Evolutionary conservation across 1,284 basidiomycete species (phyloP).

Genomic region (Puccinia polysora): DNA sequence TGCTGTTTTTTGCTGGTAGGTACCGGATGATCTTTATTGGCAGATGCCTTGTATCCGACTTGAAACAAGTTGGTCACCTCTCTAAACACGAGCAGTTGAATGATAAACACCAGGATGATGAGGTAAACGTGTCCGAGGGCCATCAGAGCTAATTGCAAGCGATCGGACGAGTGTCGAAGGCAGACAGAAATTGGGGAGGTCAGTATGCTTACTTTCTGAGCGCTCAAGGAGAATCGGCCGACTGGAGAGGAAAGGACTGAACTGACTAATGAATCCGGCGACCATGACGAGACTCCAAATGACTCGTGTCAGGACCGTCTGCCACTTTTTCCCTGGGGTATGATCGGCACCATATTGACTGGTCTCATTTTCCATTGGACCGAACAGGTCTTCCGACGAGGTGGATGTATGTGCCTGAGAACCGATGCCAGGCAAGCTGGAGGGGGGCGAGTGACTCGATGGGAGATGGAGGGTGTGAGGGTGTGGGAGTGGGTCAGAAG

Average conservation of each 20-base stretch:
- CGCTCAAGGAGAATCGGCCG: no score
- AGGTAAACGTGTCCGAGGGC: conserved; percentile 50
- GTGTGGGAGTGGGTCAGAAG: no score
- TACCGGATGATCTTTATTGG: conserved; percentile 50
- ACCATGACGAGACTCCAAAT: conserved; percentile 98
- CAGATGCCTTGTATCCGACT: conserved; percentile 57
- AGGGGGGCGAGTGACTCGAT: no score
- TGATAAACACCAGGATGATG: conserved; percentile 81
- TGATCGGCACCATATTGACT: conserved; percentile 43
- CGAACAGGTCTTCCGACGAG: no score
- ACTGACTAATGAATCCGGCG: conserved; percentile 77
- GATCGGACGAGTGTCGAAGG: no score
- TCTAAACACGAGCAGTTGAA: conserved; percentile 87
- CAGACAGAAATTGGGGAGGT: no score
- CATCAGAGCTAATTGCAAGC: conserved; percentile 15
- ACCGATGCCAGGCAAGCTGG: no score
- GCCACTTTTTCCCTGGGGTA: conserved; percentile 66
- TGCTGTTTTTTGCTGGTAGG: conserved; percentile 44
- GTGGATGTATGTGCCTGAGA: no score
- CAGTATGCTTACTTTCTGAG: no score
- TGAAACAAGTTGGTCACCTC: conserved; percentile 93
- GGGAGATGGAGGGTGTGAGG: no score
- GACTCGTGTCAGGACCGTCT: conserved; percentile 75
- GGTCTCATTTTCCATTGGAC: no score
- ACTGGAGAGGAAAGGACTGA: not conserved